phyloP scores from a whole-genome alignment of 1,284 basidiomycete species.

The Apiotrichum porosum region DNA sequence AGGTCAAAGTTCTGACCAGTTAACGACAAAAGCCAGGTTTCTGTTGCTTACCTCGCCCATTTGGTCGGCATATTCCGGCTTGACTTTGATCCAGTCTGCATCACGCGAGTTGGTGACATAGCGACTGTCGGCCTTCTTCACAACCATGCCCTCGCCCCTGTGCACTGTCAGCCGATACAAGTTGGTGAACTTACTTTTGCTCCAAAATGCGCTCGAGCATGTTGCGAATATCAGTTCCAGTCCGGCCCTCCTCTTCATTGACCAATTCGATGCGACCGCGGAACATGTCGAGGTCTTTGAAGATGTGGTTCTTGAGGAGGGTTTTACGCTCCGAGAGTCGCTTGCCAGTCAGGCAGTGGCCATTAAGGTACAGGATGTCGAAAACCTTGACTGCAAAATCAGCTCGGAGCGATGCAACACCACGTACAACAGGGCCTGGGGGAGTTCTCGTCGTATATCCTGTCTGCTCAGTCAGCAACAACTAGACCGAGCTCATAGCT shows the following conservation, averaged over 20 bases:
- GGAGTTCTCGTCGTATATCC: constrained; percentile 61
- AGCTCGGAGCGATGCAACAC: background rate
- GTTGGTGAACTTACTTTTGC: constrained; percentile 45
- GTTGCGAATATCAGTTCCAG: constrained; percentile 69
- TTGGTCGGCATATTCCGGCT: constrained; percentile 67
- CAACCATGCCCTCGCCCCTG: constrained; percentile 80
- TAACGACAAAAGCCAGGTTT: background rate
- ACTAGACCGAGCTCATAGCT: constrained; percentile 18
- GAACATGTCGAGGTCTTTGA: constrained; percentile 48
- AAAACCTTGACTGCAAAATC: constrained; percentile 76
- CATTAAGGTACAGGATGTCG: constrained; percentile 79
- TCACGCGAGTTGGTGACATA: constrained; percentile 81
- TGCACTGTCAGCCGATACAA: background rate
- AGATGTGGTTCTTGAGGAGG: constrained; percentile 38
- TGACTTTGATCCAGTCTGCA: constrained; percentile 89
- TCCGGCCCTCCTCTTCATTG: constrained; percentile 64
- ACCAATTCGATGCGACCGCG: constrained; percentile 74
- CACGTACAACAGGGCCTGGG: constrained; percentile 84
- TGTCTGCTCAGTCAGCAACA: constrained; percentile 53
- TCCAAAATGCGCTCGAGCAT: constrained; percentile 77
- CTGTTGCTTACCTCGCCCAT: constrained; percentile 36
- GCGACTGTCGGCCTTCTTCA: constrained; percentile 73
- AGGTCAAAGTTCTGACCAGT: constrained; percentile 71
- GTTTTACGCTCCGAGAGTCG: constrained; percentile 48
- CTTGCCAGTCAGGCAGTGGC: constrained; percentile 41